phyloP scores from a whole-genome alignment of 225 moss, liverwort and hornwort species.

The Bryum argenteum region DNA sequence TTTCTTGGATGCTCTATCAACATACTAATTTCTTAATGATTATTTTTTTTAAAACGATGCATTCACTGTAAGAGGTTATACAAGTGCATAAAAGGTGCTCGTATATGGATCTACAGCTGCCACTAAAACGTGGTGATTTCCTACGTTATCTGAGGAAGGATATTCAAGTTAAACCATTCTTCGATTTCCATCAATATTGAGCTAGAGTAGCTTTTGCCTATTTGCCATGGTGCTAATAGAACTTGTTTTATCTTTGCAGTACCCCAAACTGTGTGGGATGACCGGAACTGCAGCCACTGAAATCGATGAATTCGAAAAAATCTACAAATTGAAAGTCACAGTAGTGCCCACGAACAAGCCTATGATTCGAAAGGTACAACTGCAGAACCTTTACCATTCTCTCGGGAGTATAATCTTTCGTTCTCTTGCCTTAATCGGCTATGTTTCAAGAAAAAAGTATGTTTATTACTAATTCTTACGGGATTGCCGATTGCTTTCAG shows the following conservation, averaged over 20 bases:
- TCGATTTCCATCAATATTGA: constrained; percentile 7
- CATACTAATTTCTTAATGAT: neutral
- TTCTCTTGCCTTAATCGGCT: constrained; percentile 3
- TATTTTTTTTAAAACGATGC: neutral
- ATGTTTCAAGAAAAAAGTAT: constrained; percentile 3
- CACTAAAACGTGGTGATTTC: too few relatives aligned
- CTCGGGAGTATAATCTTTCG: neutral
- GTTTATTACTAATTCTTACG: constrained; percentile 9
- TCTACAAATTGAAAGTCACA: constrained; percentile 87
- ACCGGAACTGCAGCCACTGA: constrained; percentile 99
- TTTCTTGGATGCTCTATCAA: neutral
- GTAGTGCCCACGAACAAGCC: constrained; percentile 93
- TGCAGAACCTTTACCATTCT: neutral
- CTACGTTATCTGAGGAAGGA: neutral
- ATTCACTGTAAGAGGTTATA: neutral
- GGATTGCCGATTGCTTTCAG: constrained; percentile 43
- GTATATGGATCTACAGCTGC: too few relatives aligned
- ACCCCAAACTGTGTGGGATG: constrained; percentile 92
- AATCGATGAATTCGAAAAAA: constrained; percentile 81
- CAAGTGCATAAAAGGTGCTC: too few relatives aligned
- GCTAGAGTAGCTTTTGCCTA: neutral
- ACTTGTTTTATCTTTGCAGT: constrained; percentile 44
- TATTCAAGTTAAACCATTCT: too few relatives aligned
- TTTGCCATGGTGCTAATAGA: constrained; percentile 19
- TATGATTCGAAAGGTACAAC: constrained; percentile 80